Conservation (phyloP, 148 eudicot species). For the Oxyria digyna region DNA sequence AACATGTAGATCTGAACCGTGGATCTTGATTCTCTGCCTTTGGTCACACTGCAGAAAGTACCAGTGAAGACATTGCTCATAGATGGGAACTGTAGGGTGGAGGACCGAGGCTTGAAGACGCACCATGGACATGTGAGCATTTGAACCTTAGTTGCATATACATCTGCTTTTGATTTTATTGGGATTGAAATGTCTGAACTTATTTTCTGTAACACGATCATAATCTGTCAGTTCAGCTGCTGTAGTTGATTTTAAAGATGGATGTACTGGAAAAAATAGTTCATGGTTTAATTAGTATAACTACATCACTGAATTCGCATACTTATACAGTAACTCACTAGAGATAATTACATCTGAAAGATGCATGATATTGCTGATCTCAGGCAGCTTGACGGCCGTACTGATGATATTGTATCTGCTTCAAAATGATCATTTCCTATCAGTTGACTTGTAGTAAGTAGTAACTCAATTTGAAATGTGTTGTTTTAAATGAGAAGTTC, state of each 20-base stretch:
- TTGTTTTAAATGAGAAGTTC: background rate
- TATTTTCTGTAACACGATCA: background rate
- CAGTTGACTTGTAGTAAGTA: background rate
- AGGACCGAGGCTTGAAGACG: constrained; percentile 96
- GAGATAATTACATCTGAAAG: background rate
- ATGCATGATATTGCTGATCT: background rate
- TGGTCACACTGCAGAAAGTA: constrained; percentile 30
- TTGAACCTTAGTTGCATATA: constrained; percentile 1
- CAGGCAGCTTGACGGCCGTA: background rate
- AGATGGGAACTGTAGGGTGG: constrained; percentile 97
- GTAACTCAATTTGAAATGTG: background rate
- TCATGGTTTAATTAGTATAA: background rate
- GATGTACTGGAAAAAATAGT: background rate
- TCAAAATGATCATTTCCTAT: background rate
- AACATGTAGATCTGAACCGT: constrained; percentile 4
- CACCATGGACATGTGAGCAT: constrained; percentile 97
- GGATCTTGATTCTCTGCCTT: background rate
- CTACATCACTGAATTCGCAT: background rate
- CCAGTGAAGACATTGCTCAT: constrained; percentile 87
- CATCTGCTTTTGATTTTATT: background rate
- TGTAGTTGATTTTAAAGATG: background rate
- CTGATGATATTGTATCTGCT: background rate
- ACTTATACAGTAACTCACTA: background rate
- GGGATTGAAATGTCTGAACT: background rate
- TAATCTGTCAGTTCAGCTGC: background rate